phyloP scores from a whole-genome alignment of 108 stramenopile species.

The Thalassiosira profunda region DNA sequence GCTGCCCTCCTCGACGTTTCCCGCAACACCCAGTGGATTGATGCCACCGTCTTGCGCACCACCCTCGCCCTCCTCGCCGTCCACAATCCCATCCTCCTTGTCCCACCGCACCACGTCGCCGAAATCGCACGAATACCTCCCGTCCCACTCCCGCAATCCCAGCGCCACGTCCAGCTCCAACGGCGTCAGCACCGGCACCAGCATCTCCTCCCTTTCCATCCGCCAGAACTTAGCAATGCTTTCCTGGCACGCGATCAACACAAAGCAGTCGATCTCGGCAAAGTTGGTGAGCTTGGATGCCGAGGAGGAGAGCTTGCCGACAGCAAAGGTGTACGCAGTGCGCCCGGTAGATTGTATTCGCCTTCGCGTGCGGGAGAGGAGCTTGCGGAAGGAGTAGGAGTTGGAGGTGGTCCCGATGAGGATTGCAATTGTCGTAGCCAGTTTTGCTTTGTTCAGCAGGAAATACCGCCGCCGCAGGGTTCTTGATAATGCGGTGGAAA shows the following conservation, averaged over 20 bases:
- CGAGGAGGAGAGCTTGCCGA: slow-evolving; percentile 89
- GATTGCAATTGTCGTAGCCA: slow-evolving; percentile 90
- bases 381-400: slow-evolving; percentile 66
- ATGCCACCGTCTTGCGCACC: background rate
- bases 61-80: too few species aligned
- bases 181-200: slow-evolving; percentile 91
- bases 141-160: slow-evolving; percentile 88
- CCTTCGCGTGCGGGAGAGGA: slow-evolving; percentile 65
- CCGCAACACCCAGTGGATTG: slow-evolving; percentile 17
- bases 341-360: slow-evolving; percentile 77
- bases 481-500: slow-evolving; percentile 53
- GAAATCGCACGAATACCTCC: slow-evolving; percentile 79
- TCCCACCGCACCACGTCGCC: slow-evolving; percentile 67
- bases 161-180: slow-evolving; percentile 94
- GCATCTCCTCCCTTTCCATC: slow-evolving; percentile 68
- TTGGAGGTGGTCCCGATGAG: slow-evolving; percentile 91
- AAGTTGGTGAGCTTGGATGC: slow-evolving; percentile 95
- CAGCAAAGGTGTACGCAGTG: slow-evolving; percentile 90
- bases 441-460: slow-evolving; percentile 85
- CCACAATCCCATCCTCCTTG: slow-evolving; percentile 15
- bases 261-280: slow-evolving; percentile 96
- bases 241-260: slow-evolving; percentile 92
- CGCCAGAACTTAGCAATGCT: slow-evolving; percentile 78
- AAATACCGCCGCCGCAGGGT: slow-evolving; percentile 85
- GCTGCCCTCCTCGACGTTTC: slow-evolving; percentile 16